Base-by-base conservation (phyloP, 192 early-diverging fungal genomes). In the Coemansia sp. region DNA sequence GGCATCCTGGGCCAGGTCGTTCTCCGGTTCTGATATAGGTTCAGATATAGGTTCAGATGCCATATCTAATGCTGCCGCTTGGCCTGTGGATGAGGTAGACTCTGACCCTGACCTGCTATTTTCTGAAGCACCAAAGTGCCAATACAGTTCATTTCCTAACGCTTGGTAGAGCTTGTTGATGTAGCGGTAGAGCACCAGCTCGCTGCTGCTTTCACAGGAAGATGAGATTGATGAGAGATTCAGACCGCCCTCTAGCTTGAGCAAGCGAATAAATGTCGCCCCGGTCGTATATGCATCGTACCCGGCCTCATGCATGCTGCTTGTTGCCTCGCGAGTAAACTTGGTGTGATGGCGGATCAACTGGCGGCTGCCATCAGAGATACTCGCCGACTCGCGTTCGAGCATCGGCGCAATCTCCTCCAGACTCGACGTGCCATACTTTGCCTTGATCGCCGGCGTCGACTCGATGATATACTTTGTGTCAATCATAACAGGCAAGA, bases 231-330 rank as follows among this genome's bases (percentile, higher is more conserved):
- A 47, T 24, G 58, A 38, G 46, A 64, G 54, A 37, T 61, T 22
- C 21, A 68, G 57, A 39, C 63, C 67, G 48, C 71, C 64, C 15
- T 60, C 73, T 6, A 71, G 77, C 10, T 78, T 61, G 37, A 75
- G 66, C 66, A 95, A 82, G 2, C 86, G 81, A 21, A 92, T 69
- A 63, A 91, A 95, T 0, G 85, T 76, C 17, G 85, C 80, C 9
- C 95, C 95, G 4, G 95, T 98, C 51, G 88, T 84, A 66, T 90
- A 94, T 0, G 93, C 92, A 70, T 98, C 95, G 62, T 86, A 98
- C 3, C 89, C 95, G 12, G 95, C 95, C 62, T 98, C 95, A 62
- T 98, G 95, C 65, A 84, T 84, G 40, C 70, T 81, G 1, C 69
- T 61, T 13, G 66, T 57, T 30, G 55, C 58, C 19, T 86, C 82